Base-by-base conservation (phyloP, 768 basidiomycete species). In the Psilocybe sp. region DNA sequence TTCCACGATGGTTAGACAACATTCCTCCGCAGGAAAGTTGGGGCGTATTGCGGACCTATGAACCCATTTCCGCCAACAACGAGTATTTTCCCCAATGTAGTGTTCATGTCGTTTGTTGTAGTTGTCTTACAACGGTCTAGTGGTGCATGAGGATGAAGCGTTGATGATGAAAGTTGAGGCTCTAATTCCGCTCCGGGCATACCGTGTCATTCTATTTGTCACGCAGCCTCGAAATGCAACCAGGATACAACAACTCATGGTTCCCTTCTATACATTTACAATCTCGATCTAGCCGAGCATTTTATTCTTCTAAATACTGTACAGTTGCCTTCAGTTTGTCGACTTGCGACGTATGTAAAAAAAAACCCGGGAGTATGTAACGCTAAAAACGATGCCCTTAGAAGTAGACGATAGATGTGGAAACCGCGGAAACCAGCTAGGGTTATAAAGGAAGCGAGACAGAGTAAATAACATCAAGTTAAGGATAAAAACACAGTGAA, bases 31-130 rank as follows among this genome's bases (percentile, higher is more conserved):
- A 34, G n/a, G n/a, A 45, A 38, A 42, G 43, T n/a, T 35, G 12
- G 19, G 31, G 18, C 39, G 23, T 28, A 28, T 28, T 39, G 46
- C 51, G 19, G 56, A 89, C 95, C 96, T 61, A 99, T 84, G 73
- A 97, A 98, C 5, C 97, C 97, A 72, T 97, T 97, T 40, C 97
- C 97, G n/a, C 97, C 97, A 1, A 98, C 81, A 37, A 99, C 92
- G n/a, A 98, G 82, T 34, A 98, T 78, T 61, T 76, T 87, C 47
- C 74, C 79, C 46, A 74, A 49, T 18, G 74, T 51, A 32, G 65
- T 48, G 50, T 59, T 68, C 72, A 72, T 73, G 39, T 39, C 50
- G 15, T 19, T 12, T 32, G 12, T 20, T 32, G 36, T 39, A 48
- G 44, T 18, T 46, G 3, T 9, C 40, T 41, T 8, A 16, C 40